Evolutionary conservation across 1,139 yeast species (phyloP), one percentile per base, ranked within the genome.

Genomic region (Protomyces arabidopsidicola): DNA sequence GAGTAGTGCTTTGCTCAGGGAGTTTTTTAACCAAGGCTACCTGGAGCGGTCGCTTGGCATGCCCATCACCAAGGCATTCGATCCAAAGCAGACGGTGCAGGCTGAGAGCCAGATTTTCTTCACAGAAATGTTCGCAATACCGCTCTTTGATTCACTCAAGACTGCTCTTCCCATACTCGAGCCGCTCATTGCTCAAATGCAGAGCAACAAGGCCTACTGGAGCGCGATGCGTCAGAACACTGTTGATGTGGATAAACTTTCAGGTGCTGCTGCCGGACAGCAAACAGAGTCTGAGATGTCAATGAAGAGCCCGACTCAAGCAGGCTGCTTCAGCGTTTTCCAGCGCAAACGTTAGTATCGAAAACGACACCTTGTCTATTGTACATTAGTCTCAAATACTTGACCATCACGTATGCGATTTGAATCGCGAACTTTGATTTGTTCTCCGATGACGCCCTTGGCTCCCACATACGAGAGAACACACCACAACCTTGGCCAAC

Each of bases 71-170:
- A 55, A 54, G 20, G 18, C 51, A 24, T 55, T 39, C 38, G 57
- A 59, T 24, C 68, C 70, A 1, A 71, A 74, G 52, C 80, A 80
- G 65, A 84, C 85, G 14, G 71, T 73, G 20, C 77, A 90, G 55
- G 85, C 86, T 39, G 81, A 82, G 69, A 90, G 95, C n/a, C 97
- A 91, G 75, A 75, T 88, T 18, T 90, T 88, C 72, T 91, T 91
- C 78, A 90, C 90, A 66, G 80, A 83, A 71, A 83, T 89, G 24
- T 90, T 88, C 79, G 97, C 96, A 9, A 84, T 80, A 68, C 86
- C 85, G 61, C 82, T 90, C 72, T 91, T 90, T 75, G 76, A 77
- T 62, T 85, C 84, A 69, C 82, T 90, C 39, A 80, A 83, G 31
- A 79, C 79, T 48, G 68, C 73, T n/a, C 67, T 75, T 14, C 78